Base-by-base conservation (phyloP, 75 land plant genomes). In the Gnetum montanum region DNA sequence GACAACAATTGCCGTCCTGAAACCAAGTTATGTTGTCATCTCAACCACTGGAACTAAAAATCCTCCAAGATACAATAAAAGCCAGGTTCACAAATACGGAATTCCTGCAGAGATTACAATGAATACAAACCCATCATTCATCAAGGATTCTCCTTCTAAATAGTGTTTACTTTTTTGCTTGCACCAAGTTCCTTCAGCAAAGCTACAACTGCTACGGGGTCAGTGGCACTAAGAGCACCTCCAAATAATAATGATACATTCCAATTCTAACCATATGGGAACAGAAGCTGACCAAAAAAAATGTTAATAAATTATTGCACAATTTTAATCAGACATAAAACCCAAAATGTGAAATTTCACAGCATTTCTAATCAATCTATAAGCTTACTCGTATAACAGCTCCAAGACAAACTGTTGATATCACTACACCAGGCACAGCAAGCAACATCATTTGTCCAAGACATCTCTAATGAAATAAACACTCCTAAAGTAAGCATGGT, bases 91-190 rank as follows among this genome's bases (percentile, higher is more conserved):
- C n/a, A n/a, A n/a, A n/a, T n/a, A n/a, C n/a, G n/a, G n/a, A n/a
- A n/a, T n/a, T n/a, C n/a, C n/a, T n/a, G n/a, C n/a, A n/a, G n/a
- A n/a, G n/a, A n/a, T n/a, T n/a, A n/a, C n/a, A n/a, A n/a, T n/a
- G 23, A 24, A 7, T 29, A 51, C 56, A 49, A 64, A 94, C 98
- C 98, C 98, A 74, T 94, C 98, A 80, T 94, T 94, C 96, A 94
- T 88, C 60, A 94, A 65, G 10, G 98, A 85, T 63, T 94, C 98
- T 62, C 98, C 98, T 65, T 94, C 98, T 62, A 94, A 59, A 94
- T 80, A 19, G 98, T 94, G 57, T 74, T 89, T 57, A 94, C 59
- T 65, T 94, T 94, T 57, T 89, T 94, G 74, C 98, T 85, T 37
- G 91, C 98, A 45, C 94, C 94, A 62, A 89, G 80, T 18, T 94